Base-by-base conservation (phyloP, 306 rosid species). In the Chamaecrista fasciculata region DNA sequence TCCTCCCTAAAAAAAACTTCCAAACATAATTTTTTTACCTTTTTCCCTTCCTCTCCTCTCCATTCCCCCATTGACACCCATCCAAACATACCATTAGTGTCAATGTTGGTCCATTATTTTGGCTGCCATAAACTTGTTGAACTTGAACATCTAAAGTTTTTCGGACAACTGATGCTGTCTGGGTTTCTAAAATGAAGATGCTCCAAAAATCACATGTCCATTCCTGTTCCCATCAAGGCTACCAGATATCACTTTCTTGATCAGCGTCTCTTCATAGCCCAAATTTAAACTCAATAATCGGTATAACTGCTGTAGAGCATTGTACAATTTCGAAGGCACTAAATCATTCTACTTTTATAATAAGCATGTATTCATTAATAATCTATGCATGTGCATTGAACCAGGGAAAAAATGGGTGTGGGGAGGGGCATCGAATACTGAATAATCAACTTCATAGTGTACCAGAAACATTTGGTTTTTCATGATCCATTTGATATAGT, bases 361-460 rank as follows among this genome's bases (percentile, higher is more conserved):
- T 33, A 33, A 33, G 9, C 46, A 2, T 43, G 53, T 71, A 19
- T 70, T 64, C 34, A 16, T 39, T 25, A 29, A 36, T 36, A 61
- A 6, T 52, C 33, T 46, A 33, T 20, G n/a, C 52, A 53, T 74
- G 23, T 39, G 31, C 9, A 18, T 63, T 39, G 11, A 48, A 58
- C 28, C 5, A 43, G 18, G n/a, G n/a, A n/a, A n/a, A n/a, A n/a
- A n/a, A n/a, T n/a, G 20, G 20, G 20, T 20, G 51, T 7, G 51
- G 55, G 23, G 25, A 6, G 9, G 8, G 57, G 29, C 43, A n/a
- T 36, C 26, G 24, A 63, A 53, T 37, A 25, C 28, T 36, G 55
- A 59, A 53, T 20, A 16, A 58, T 46, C 64, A 34, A 20, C 75
- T n/a, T 73, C 37, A 53, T 34, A 62, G 25, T 11, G 64, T 49